A percentile compares a stretch with the other conserved stretches of the same genome.
phyloP scores from a whole-genome alignment of 2,329 filamentous ascomycete genomes.

The Penicillium sp. region DNA sequence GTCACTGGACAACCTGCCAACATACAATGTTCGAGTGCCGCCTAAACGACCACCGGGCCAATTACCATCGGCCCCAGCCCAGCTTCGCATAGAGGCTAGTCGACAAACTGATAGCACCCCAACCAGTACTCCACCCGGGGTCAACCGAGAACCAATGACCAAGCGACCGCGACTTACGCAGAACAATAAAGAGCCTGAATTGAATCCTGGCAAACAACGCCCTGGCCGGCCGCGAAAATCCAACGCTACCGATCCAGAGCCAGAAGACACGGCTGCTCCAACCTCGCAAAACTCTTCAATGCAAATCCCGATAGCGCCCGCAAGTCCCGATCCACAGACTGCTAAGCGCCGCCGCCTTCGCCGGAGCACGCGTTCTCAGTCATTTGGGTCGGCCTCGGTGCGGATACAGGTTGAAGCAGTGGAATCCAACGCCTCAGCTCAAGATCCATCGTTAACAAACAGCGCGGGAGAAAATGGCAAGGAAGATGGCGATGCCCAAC shows the following conservation, averaged over 20 bases:
- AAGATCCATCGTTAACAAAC: not conserved
- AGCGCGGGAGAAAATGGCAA: not conserved
- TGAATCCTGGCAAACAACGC: constrained; percentile 25
- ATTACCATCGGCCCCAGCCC: constrained; percentile 16
- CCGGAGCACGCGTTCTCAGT: constrained; percentile 24
- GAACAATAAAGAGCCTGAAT: constrained; percentile 14
- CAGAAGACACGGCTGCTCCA: constrained; percentile 22
- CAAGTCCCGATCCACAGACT: constrained; percentile 6
- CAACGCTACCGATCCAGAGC: constrained; percentile 22
- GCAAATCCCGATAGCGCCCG: constrained; percentile 6
- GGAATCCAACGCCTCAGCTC: not conserved
- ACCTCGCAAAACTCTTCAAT: constrained; percentile 13
- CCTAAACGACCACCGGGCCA: constrained; percentile 27
- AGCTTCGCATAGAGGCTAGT: constrained; percentile 26
- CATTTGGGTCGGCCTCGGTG: constrained; percentile 7
- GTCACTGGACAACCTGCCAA: constrained; percentile 30
- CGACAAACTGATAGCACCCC: constrained; percentile 4
- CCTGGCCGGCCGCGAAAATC: constrained; percentile 41
- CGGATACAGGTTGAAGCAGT: not conserved
- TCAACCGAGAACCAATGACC: constrained; percentile 25
- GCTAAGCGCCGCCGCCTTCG: constrained; percentile 18
- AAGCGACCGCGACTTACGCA: constrained; percentile 42
- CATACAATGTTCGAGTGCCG: constrained; percentile 34
- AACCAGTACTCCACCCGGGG: not conserved
- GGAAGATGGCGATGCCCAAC: not conserved